phyloP scores from a whole-genome alignment of 345 rosid genomes.

The Eucalyptus leucophloia region DNA sequence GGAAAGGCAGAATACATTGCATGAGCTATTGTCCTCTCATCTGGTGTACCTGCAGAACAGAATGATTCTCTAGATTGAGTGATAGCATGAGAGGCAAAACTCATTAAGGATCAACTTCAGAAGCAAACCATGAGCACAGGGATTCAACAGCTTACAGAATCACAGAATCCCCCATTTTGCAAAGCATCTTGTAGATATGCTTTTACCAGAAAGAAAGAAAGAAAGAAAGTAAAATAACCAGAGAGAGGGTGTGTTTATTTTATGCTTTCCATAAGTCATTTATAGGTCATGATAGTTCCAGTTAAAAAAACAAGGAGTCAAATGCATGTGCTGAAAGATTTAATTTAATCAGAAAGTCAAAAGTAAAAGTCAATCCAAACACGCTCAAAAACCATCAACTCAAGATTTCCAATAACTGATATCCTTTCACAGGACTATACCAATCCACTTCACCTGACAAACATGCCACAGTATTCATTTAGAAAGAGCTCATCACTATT shows the following conservation, averaged over 20 bases:
- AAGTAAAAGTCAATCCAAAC: neutral
- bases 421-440: neutral
- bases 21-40: neutral
- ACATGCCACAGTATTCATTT: neutral
- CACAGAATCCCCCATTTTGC: neutral
- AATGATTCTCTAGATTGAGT: neutral
- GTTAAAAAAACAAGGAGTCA: neutral
- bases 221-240: neutral
- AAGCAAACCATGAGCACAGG: neutral
- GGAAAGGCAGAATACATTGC: neutral
- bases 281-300: neutral
- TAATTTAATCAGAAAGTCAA: neutral
- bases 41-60: neutral
- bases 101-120: neutral
- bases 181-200: neutral
- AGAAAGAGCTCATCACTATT: neutral
- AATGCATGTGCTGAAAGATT: neutral
- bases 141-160: neutral
- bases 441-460: neutral
- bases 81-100: neutral
- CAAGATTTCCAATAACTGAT: neutral
- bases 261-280: neutral
- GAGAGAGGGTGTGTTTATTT: neutral
- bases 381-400: neutral
- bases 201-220: neutral